Evolutionary conservation across 1,139 yeast genomes (phyloP).

Genomic region (Candida sojae): DNA sequence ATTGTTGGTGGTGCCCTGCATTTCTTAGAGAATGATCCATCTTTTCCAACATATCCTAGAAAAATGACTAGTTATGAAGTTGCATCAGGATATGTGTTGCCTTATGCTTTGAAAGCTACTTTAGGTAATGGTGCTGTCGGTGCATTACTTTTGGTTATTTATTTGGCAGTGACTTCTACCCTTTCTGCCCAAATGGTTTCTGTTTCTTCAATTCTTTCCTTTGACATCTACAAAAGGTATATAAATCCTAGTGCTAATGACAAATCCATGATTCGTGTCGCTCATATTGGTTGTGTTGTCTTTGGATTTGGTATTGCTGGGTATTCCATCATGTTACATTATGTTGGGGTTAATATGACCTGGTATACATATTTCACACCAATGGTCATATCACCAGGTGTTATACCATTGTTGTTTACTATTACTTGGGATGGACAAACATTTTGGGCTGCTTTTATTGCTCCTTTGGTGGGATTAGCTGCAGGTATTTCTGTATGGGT

Average conservation of each 20-base stretch:
- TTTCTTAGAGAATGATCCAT: slow-evolving; percentile 24
- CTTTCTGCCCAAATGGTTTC: slow-evolving; percentile 35
- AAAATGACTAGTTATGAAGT: slow-evolving; percentile 26
- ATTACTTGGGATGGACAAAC: slow-evolving; percentile 36
- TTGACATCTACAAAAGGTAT: slow-evolving; percentile 32
- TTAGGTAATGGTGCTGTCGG: slow-evolving; percentile 32
- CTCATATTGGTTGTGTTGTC: slow-evolving; percentile 28
- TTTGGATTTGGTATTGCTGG: slow-evolving; percentile 33
- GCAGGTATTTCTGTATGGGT: slow-evolving; percentile 28
- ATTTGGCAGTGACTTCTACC: slow-evolving; percentile 34
- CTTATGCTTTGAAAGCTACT: slow-evolving; percentile 27
- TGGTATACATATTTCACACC: slow-evolving; percentile 39
- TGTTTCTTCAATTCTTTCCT: slow-evolving; percentile 30
- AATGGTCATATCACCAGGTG: slow-evolving; percentile 38
- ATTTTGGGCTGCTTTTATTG: slow-evolving; percentile 24
- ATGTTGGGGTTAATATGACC: slow-evolving; percentile 32
- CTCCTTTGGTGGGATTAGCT: slow-evolving; percentile 27
- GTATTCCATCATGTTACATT: slow-evolving; percentile 31
- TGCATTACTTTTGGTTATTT: slow-evolving; percentile 27
- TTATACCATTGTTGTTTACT: slow-evolving; percentile 33
- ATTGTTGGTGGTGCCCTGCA: slow-evolving; percentile 28
- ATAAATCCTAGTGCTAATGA: slow-evolving; percentile 29
- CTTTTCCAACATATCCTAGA: slow-evolving; percentile 33
- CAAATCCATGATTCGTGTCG: slow-evolving; percentile 26
- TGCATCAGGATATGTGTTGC: slow-evolving; percentile 29